Evolutionary conservation across 179 eudicot species (phyloP), one percentile per base, ranked within the genome.

Genomic region (Spergularia azorica): DNA sequence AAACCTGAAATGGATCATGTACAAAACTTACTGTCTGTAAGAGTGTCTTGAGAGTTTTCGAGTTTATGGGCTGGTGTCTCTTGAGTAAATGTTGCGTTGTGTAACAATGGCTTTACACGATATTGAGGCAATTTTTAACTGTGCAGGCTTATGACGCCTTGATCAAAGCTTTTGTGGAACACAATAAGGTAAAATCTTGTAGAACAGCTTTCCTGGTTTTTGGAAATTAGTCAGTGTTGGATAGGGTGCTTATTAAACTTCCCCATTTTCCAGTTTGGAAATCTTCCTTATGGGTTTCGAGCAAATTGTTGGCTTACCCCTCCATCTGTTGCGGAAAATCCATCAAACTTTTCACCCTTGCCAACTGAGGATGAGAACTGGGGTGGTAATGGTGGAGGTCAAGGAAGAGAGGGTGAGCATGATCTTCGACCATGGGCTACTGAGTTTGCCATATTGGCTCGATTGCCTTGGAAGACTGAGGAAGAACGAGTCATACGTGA

Each of bases 381-480:
- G 99, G 97, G 94, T 75, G 99, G 99, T 54, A 86, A 87, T 82
- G 98, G 98, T 21, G 99, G 98, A 65, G 98, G 99, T 58, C 98
- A 89, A 79, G 97, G 98, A 84, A 88, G 90, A 78, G 65, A 76
- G 36, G 94, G 91, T 41, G 87, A 88, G 71, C 84, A 91, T 75
- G 91, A 91, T 83, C 83, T 56, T 76, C 90, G 94, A 73, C 92
- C 91, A 60, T 95, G 99, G 99, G 99, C 98, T 39, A 95, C 98
- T 10, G 97, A 93, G 66, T 91, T 95, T 79, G 90, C 98, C 1
- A 80, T 90, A 59, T 76, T 95, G 85, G 88, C 97, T 55, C 86
- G 76, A 70, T 82, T 93, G 76, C 98, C 98, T 75, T 90, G 97
- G 86, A 89, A 89, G 80, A 95, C 98, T 13, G 99, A 93, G 83